Evolutionary conservation across 176 grass and related monocot genomes (phyloP).

Genomic region (Oryza coarctata): DNA sequence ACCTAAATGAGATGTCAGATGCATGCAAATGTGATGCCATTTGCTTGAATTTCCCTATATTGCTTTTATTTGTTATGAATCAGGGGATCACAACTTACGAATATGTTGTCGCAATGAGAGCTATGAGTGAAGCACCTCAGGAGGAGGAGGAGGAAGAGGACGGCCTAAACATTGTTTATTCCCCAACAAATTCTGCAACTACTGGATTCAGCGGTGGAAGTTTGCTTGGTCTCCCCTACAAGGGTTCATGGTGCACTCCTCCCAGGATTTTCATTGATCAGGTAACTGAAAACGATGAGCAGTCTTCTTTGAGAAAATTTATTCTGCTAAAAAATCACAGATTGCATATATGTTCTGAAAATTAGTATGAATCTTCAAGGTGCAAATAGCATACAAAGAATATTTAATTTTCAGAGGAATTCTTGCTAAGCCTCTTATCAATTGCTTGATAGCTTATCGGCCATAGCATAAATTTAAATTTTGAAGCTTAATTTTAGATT

Average conservation of each 20-base stretch:
- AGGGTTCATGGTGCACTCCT: constrained; percentile 91
- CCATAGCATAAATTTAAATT: no score
- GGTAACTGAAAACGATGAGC: constrained; percentile 22
- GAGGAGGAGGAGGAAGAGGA: constrained; percentile 65
- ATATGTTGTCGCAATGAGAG: constrained; percentile 88
- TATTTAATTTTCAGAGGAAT: not conserved
- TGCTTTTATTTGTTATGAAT: constrained; percentile 13
- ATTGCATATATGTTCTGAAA: not conserved
- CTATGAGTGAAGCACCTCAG: constrained; percentile 75
- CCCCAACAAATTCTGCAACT: constrained; percentile 81
- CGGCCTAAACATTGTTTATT: constrained; percentile 64
- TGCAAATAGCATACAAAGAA: not conserved
- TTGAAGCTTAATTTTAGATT: no score
- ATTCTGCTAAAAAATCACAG: not conserved
- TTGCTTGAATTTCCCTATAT: constrained; percentile 10
- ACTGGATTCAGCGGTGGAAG: constrained; percentile 75
- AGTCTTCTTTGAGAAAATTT: not conserved
- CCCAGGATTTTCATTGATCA: constrained; percentile 85
- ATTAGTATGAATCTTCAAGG: not conserved
- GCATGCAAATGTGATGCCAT: not conserved
- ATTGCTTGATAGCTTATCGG: no score
- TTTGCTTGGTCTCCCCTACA: constrained; percentile 71
- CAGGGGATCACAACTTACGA: constrained; percentile 94
- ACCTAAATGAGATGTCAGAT: not conserved
- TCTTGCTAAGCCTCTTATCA: no score